Percentiles rank a stretch among this genome's conserved stretches.
phyloP scores from a whole-genome alignment of 2,329 filamentous ascomycete genomes.

The Nigrospora oryzae region DNA sequence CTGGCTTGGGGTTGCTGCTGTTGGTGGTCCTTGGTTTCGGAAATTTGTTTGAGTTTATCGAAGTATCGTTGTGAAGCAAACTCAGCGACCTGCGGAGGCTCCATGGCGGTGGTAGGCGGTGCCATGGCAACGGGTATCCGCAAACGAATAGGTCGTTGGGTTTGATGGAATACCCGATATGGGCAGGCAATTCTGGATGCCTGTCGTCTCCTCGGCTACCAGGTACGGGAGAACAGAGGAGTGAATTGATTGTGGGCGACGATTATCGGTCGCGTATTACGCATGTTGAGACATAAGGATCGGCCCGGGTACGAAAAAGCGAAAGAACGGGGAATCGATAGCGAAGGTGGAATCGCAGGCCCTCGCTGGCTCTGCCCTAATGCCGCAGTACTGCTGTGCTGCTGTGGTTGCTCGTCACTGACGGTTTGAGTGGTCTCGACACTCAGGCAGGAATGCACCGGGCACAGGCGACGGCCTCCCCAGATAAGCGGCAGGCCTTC shows the following conservation, averaged over 20 bases:
- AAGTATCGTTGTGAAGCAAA: constrained; percentile 60
- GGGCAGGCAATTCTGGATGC: too few relatives aligned
- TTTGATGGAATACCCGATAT: too few relatives aligned
- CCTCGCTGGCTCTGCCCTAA: too few relatives aligned
- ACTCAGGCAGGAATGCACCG: background rate
- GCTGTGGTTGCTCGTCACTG: background rate
- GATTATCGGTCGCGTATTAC: constrained; percentile 15
- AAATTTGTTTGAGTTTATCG: constrained; percentile 49
- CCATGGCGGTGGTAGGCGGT: constrained; percentile 34
- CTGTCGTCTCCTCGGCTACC: background rate
- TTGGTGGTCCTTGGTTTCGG: constrained; percentile 28
- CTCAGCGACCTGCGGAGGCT: constrained; percentile 55
- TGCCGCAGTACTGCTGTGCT: background rate
- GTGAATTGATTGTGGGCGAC: constrained; percentile 14
- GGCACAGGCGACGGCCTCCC: too few relatives aligned
- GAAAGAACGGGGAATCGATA: background rate
- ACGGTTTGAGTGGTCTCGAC: background rate
- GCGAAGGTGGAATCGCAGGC: too few relatives aligned
- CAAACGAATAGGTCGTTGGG: too few relatives aligned
- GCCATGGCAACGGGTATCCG: too few relatives aligned
- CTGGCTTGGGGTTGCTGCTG: constrained; percentile 28
- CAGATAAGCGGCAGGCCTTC: too few relatives aligned
- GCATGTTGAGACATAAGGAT: constrained; percentile 22
- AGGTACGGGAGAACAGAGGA: constrained; percentile 5
- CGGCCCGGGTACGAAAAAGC: constrained; percentile 4